Conservation (phyloP, 192 early-diverging fungal genomes). For the Backusella morwellensis region DNA sequence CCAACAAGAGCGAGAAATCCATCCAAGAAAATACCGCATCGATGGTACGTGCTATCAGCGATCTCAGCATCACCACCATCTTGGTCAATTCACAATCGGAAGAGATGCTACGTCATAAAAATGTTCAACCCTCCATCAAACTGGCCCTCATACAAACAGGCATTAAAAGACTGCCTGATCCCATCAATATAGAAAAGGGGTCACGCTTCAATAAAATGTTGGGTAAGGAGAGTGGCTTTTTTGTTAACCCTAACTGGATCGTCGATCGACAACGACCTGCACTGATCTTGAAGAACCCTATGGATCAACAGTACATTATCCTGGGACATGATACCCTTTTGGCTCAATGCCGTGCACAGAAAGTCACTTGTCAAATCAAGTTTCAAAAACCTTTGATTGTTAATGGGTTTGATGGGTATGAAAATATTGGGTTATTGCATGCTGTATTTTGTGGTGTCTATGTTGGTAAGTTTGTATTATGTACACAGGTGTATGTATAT, state of each 20-base stretch:
- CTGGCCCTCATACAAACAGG: slow-evolving; percentile 33
- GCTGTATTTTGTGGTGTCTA: slow-evolving; percentile 30
- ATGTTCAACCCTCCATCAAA: slow-evolving; percentile 54
- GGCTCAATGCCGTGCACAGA: slow-evolving; percentile 61
- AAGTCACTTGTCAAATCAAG: slow-evolving; percentile 53
- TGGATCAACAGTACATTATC: slow-evolving; percentile 39
- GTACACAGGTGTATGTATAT: too few species aligned
- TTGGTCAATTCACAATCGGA: slow-evolving; percentile 66
- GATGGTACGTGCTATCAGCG: slow-evolving; percentile 58
- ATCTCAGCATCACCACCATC: slow-evolving; percentile 56
- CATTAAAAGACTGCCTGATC: slow-evolving; percentile 44
- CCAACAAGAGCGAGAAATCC: slow-evolving; percentile 47
- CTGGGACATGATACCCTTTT: slow-evolving; percentile 53
- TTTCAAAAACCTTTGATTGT: slow-evolving; percentile 44
- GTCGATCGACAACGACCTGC: slow-evolving; percentile 11
- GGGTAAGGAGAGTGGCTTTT: slow-evolving; percentile 55
- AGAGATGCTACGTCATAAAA: slow-evolving; percentile 63
- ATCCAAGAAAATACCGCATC: slow-evolving; percentile 67
- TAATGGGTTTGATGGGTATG: slow-evolving; percentile 12
- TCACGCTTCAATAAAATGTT: slow-evolving; percentile 59
- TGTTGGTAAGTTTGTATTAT: slow-evolving; percentile 17
- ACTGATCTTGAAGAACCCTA: slow-evolving; percentile 55
- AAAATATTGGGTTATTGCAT: slow-evolving; percentile 23
- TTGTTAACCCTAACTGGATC: slow-evolving; percentile 53
- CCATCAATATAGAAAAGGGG: slow-evolving; percentile 63